Conservation (phyloP, 495 filamentous ascomycete species). For the Penicillium psychrofluorescens region DNA sequence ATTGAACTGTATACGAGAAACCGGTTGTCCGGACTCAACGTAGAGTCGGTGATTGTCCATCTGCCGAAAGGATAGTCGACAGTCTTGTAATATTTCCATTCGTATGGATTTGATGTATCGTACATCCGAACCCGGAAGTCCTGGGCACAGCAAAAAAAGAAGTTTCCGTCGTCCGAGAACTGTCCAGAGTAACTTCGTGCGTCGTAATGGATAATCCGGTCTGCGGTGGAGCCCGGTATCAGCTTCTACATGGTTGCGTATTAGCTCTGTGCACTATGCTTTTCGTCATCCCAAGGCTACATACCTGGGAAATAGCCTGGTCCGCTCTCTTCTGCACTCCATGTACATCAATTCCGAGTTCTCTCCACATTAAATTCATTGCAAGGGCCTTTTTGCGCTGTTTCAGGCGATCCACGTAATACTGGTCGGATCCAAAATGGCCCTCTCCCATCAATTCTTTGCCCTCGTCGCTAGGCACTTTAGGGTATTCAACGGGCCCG, state of each 20-base stretch:
- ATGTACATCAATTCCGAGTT: slow-evolving; percentile 57
- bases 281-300: slow-evolving; percentile 2
- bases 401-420: slow-evolving; percentile 39
- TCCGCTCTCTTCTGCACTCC: slow-evolving; percentile 48
- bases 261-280: no score
- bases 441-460: slow-evolving; percentile 72
- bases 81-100: slow-evolving; percentile 94
- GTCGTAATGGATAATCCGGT: slow-evolving; percentile 83
- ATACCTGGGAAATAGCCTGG: slow-evolving; percentile 59
- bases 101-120: slow-evolving; percentile 91
- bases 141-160: slow-evolving; percentile 92
- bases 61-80: slow-evolving; percentile 76
- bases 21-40: slow-evolving; percentile 83
- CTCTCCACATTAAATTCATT: slow-evolving; percentile 66
- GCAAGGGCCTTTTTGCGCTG: slow-evolving; percentile 56
- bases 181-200: slow-evolving; percentile 88
- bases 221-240: slow-evolving; percentile 62
- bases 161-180: slow-evolving; percentile 94
- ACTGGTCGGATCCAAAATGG: slow-evolving; percentile 60
- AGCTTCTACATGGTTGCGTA: not conserved
- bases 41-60: slow-evolving; percentile 96
- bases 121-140: slow-evolving; percentile 96
- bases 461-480: slow-evolving; percentile 71
- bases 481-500: slow-evolving; percentile 52
- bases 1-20: slow-evolving; percentile 88